Base-by-base conservation (phyloP, 495 filamentous ascomycete species). In the Aspergillus panamensis region DNA sequence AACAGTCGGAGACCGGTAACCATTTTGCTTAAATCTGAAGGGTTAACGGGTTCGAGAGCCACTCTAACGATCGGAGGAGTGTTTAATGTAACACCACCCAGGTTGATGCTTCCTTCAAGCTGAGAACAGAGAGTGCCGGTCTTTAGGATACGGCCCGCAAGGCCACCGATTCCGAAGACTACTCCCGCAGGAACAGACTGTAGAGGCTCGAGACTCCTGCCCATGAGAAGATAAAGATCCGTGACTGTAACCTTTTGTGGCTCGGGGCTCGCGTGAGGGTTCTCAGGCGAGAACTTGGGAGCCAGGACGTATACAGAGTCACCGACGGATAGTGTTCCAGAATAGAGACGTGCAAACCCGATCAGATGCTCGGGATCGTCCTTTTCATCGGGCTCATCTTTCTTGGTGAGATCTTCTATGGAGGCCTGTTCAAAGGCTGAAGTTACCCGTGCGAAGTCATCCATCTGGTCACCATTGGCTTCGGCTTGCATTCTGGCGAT, bases 221-320 rank as follows among this genome's bases (percentile, higher is more conserved):
- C 94, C 94, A 99, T 99, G 48, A 99, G 80, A 60, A 97, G 87
- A 73, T 99, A 99, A 17, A 99, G 77, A 6, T 90, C 89, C 29
- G 86, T 92, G 31, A 99, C 86, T 1, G 81, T 92, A 35, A 93
- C 85, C 68, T 92, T 92, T 62, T 87, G 80, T 0, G 92, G 91
- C 57, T 89, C 87, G 0, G 91, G 91, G 32, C 79, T 78, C 7
- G 84, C 82, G 62, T 91, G 84, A 1, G 93, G 91, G 55, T 87
- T 74, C 17, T 85, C 84, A 10, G 95, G 92, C 3, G 86, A 85
- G 73, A 96, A 99, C 57, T 97, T 97, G 9, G 94, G 95, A 0
- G 88, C 84, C 3, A 97, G 71, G 19, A 97, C 90, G 66, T 96
- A 99, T 37, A 99, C 75, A 32, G 85, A 83, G 67, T 99, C 95